Conservation (phyloP, 169 alveolate species). For the Miamiensis avidus region DNA sequence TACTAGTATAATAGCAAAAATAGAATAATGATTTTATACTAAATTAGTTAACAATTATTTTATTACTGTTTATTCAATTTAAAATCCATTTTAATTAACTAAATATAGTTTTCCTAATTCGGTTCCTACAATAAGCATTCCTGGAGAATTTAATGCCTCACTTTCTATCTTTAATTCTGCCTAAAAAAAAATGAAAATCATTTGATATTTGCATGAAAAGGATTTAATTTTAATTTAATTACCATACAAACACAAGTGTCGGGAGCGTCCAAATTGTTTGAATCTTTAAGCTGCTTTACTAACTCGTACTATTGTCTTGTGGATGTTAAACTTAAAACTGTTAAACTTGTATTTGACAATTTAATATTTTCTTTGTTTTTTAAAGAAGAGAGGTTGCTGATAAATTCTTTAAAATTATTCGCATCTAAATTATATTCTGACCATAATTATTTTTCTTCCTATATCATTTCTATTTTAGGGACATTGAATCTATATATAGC, state of each 20-base stretch:
- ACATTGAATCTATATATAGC: conserved; percentile 39
- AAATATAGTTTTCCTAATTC: background rate
- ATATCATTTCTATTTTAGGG: conserved; percentile 46
- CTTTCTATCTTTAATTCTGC: background rate
- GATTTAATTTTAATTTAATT: background rate
- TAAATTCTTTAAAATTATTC: background rate
- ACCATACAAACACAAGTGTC: conserved; percentile 1
- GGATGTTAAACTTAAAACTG: conserved; percentile 43
- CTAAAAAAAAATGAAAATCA: background rate
- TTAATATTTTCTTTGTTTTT: conserved; percentile 40
- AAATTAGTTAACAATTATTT: no score
- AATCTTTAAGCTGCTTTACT: conserved; percentile 9
- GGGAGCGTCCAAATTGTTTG: background rate
- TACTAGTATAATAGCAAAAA: background rate
- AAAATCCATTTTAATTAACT: background rate
- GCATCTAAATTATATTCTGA: background rate
- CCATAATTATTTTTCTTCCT: conserved; percentile 53
- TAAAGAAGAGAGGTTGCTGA: conserved; percentile 34
- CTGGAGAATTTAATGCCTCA: background rate
- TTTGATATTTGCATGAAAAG: background rate
- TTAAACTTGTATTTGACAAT: conserved; percentile 47
- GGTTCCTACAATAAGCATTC: background rate
- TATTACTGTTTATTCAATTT: background rate
- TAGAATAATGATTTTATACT: no score
- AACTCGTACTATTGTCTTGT: conserved; percentile 27